Evolutionary conservation across 2,329 filamentous ascomycete genomes (phyloP).

Genomic region (Diplodia scrobiculata): DNA sequence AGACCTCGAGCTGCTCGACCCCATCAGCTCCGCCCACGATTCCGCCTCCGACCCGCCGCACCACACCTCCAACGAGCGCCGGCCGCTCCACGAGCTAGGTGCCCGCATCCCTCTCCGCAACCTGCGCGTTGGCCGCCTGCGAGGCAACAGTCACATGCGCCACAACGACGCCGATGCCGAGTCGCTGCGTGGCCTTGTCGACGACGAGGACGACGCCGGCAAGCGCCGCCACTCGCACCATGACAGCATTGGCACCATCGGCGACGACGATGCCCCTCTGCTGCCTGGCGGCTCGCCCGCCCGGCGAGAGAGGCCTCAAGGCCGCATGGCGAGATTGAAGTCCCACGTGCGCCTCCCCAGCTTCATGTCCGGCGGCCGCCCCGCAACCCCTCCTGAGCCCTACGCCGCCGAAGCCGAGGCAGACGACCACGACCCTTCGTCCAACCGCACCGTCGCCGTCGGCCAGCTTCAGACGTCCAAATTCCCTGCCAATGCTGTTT

Average conservation of each 20-base stretch:
- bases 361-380: conserved; percentile 55
- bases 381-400: conserved; percentile 36
- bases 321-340: conserved; percentile 49
- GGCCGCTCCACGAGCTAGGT: conserved; percentile 47
- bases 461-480: conserved; percentile 71
- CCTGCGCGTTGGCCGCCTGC: conserved; percentile 53
- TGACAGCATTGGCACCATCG: conserved; percentile 56
- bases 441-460: conserved; percentile 74
- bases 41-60: conserved; percentile 36
- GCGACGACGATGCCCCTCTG: conserved; percentile 74
- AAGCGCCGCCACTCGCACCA: conserved; percentile 59
- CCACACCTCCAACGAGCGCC: conserved; percentile 37
- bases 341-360: conserved; percentile 65
- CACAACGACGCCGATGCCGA: conserved; percentile 59
- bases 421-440: conserved; percentile 60
- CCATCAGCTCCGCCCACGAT: conserved; percentile 44
- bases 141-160: conserved; percentile 43
- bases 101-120: conserved; percentile 70
- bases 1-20: conserved; percentile 76
- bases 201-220: conserved; percentile 60
- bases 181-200: conserved; percentile 67
- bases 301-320: conserved; percentile 36
- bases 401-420: conserved; percentile 46
- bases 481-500: conserved; percentile 88
- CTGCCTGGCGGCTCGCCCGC: conserved; percentile 51